Conservation (phyloP, 768 basidiomycete genomes). For the Termitomyces sp. region DNA sequence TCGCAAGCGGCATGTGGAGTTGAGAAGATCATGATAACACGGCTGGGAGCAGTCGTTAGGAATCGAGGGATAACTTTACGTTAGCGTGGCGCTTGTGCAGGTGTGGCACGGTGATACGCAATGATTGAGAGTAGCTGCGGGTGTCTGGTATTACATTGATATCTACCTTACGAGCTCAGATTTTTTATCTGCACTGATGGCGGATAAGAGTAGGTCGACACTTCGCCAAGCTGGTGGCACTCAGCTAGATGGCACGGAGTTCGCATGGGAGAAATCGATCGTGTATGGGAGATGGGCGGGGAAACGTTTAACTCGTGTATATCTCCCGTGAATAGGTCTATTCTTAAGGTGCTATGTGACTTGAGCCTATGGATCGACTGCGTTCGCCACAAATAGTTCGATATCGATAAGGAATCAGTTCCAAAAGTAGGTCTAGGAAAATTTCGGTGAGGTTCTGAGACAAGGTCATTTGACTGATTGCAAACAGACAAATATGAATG, state of each 20-base stretch:
- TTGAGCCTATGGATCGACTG: neutral
- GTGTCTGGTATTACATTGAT: neutral
- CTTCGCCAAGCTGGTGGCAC: neutral
- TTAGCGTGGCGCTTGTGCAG: neutral
- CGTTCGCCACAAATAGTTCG: neutral
- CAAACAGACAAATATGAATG: neutral
- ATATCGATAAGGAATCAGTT: neutral
- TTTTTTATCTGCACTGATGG: neutral
- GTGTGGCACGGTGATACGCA: neutral
- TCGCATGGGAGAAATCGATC: neutral
- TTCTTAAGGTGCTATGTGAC: neutral
- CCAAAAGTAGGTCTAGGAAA: neutral
- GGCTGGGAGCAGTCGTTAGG: neutral
- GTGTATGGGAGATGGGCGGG: neutral
- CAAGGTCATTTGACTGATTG: constrained; percentile 2
- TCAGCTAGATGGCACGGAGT: neutral
- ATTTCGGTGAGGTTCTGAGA: too few species aligned
- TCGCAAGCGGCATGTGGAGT: constrained; percentile 1
- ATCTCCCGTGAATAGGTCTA: neutral
- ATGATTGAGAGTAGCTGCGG: too few species aligned
- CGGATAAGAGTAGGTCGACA: neutral
- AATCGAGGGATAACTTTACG: neutral
- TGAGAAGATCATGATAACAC: neutral
- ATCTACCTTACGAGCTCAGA: neutral
- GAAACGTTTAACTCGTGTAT: neutral